Evolutionary conservation across 2,329 filamentous ascomycete genomes (phyloP).

Genomic region (Fusarium cyanostomum): DNA sequence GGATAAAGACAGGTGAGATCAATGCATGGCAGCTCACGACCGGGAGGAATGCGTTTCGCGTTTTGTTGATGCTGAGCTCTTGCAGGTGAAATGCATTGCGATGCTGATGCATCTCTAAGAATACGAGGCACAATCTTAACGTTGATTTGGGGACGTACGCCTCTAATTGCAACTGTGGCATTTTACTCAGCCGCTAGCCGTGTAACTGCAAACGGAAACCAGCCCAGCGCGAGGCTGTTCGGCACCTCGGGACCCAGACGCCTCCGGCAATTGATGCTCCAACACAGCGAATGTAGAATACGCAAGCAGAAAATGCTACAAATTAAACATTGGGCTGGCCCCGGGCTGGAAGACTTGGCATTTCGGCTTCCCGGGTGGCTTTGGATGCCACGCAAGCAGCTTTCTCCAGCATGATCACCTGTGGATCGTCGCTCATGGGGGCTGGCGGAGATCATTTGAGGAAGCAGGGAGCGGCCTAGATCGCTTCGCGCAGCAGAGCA

Average conservation of each 20-base stretch:
- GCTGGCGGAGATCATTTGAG: slow-evolving; percentile 9
- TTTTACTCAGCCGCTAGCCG: not conserved
- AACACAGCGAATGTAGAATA: not conserved
- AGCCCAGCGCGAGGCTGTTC: slow-evolving; percentile 2
- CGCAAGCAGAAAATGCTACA: slow-evolving; percentile 6
- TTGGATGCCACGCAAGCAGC: slow-evolving; percentile 18
- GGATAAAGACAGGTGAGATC: slow-evolving; percentile 9
- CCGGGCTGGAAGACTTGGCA: slow-evolving; percentile 15
- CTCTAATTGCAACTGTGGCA: slow-evolving; percentile 3
- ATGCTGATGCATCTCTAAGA: not conserved
- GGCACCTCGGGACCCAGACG: slow-evolving; percentile 12
- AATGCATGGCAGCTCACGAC: slow-evolving; percentile 10
- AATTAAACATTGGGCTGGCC: not conserved
- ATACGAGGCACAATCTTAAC: slow-evolving; percentile 20
- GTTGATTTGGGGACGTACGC: slow-evolving; percentile 2
- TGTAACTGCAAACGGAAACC: slow-evolving; percentile 31
- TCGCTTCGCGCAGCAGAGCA: not conserved
- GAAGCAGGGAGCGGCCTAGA: slow-evolving; percentile 20
- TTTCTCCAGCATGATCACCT: slow-evolving; percentile 18
- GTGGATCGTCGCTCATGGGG: not conserved
- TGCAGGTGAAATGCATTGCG: not conserved
- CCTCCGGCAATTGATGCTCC: slow-evolving; percentile 17
- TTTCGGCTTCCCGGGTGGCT: slow-evolving; percentile 20
- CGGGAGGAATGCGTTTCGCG: slow-evolving; percentile 33
- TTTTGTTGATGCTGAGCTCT: slow-evolving; percentile 29